Base-by-base conservation (phyloP, 2,329 filamentous ascomycete genomes). In the Epichloe scottii region DNA sequence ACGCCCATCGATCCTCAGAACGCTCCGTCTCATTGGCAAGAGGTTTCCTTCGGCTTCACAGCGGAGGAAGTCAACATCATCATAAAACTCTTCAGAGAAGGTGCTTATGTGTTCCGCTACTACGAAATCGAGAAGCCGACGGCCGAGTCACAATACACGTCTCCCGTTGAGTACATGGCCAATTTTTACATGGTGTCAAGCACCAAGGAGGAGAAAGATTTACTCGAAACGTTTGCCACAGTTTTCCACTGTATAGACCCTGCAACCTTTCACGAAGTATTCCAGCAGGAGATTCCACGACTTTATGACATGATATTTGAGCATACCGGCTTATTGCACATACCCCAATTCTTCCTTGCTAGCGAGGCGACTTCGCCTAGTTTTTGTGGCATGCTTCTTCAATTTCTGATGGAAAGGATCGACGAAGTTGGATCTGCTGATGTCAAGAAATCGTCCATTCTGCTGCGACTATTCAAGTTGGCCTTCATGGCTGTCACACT, bases 401-500 rank as follows among this genome's bases (percentile, higher is more conserved):
- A 95, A 57, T 98, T 98, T 63, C 74, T 98, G 54, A 98, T 98
- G 93, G 87, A 91, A 60, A 86, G 88, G 49, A 94, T 99, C 52
- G 87, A 94, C 56, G 87, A 98, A 64, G 89, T 99, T 42, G 93
- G 93, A 21, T 93, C 89, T 0, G 83, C 86, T 7, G 89, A 98
- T 66, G 84, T 93, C 49, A 89, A 88, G 63, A 95, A 91, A 67
- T 91, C 93, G 0, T 91, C 89, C 5, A 95, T 98, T 46, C 71
- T 99, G 35, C 72, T 99, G 48, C 81, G 94, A 51, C 81, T 99
- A 48, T 99, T 97, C 72, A 99, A 99, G 69, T 71, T 99, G 48
- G 95, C 91, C 0, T 98, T 98, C 67, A 98, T 99, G 93, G 94
- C 94, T 0, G 93, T 99, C 39, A 98, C 93, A 0, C 75, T 99